Evolutionary conservation across 2,329 filamentous ascomycete species (phyloP).

Genomic region (Fusarium sp.): DNA sequence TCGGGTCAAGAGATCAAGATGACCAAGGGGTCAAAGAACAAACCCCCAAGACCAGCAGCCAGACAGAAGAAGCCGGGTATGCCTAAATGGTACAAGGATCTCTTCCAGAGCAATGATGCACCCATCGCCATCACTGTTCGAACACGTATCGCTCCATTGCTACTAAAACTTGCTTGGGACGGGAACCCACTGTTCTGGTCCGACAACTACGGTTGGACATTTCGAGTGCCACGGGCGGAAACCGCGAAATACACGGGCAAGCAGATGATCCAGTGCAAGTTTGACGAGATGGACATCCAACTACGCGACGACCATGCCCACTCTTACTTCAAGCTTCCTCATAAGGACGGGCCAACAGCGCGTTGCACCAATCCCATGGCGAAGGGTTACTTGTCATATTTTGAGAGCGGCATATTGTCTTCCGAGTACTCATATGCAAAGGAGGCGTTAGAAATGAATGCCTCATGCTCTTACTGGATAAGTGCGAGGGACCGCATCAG

Average conservation of each 20-base stretch:
- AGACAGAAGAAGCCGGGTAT: slow-evolving; percentile 95
- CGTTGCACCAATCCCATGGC: slow-evolving; percentile 90
- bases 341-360: slow-evolving; percentile 92
- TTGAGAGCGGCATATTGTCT: slow-evolving; percentile 88
- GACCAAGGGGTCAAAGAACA: slow-evolving; percentile 89
- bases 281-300: slow-evolving; percentile 79
- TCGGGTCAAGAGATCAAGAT: slow-evolving; percentile 91
- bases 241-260: slow-evolving; percentile 76
- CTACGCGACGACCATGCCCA: slow-evolving; percentile 77
- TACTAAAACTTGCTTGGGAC: slow-evolving; percentile 90
- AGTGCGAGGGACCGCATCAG: slow-evolving; percentile 93
- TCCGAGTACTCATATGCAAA: slow-evolving; percentile 93
- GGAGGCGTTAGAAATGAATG: slow-evolving; percentile 97
- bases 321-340: slow-evolving; percentile 92
- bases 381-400: slow-evolving; percentile 91
- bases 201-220: slow-evolving; percentile 93
- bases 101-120: slow-evolving; percentile 79
- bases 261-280: slow-evolving; percentile 81
- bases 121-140: slow-evolving; percentile 87
- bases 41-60: slow-evolving; percentile 82
- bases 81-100: slow-evolving; percentile 96
- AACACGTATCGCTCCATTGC: slow-evolving; percentile 86
- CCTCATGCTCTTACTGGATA: slow-evolving; percentile 99
- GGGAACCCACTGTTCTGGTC: slow-evolving; percentile 93
- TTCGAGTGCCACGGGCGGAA: slow-evolving; percentile 78